Base-by-base conservation (phyloP, 352 stramenopile genomes). In the Phytopythium sindhum region DNA sequence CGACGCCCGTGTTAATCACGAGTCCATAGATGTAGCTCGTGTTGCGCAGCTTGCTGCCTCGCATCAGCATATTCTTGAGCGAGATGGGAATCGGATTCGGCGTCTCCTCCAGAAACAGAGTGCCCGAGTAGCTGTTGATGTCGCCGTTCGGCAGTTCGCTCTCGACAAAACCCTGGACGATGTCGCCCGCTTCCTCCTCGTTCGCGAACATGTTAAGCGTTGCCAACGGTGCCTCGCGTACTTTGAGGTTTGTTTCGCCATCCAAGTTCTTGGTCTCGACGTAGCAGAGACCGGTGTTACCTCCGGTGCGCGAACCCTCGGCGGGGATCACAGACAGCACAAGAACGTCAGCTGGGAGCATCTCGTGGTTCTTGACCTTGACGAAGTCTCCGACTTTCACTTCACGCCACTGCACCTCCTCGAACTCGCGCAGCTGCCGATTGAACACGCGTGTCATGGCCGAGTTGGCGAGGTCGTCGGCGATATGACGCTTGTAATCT, bases 1-100 rank as follows among this genome's bases (percentile, higher is more conserved):
- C 93, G 33, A 96, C 73, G 28, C 93, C 93, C 9, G 92, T 98
- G 70, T 98, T 98, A 12, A 98, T 77, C 7, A 98, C 96, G 9
- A 98, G 63, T 0, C 93, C 95, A 37, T 95, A 95, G 6, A 89
- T 81, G 41, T 61, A 96, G 31, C 88, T 88, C 10, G 93, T 98
- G 65, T 97, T 97, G 6, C 93, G 84, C 8, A 98, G 60, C 57
- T 94, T 87, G 69, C 89, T 95, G 11, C 92, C 93, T 11, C 93
- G 86, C 57, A 97, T 75, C 7, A 98, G 71, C 69, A 98, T 90
- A 67, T 98, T 97, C 59, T 95, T 92, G 21, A 94, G 60, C n/a
- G 75, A 63, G 23, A 95, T 73, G 6, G 83, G 80, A 19, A 94
- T 59, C 0, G 79, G 82, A 50, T 70, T 77, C 21, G 77, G 73